phyloP scores from a whole-genome alignment of 306 rosid genomes.

The Cucumis sativus region Cucumber_9930_V3 NC_026661.2:17720001-17720500 shows the following conservation, averaged over 20 bases:
- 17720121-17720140: neutral
- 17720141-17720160: slow-evolving; percentile 13
- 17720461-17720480: no score
- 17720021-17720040: neutral
- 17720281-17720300: no score
- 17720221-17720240: no score
- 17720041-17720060: neutral
- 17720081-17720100: neutral
- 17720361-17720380: no score
- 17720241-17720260: neutral
- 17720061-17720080: neutral
- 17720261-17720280: neutral
- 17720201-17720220: neutral
- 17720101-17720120: slow-evolving; percentile 12
- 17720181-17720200: neutral
- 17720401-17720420: no score
- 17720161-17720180: slow-evolving; percentile 32
- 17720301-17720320: no score
- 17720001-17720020: slow-evolving; percentile 27
- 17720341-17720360: no score
- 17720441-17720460: no score
- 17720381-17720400: no score
- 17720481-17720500: no score
- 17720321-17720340: no score
- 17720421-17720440: no score